Conservation (phyloP, 331 rosid genomes). For the Arachis monticola region DNA sequence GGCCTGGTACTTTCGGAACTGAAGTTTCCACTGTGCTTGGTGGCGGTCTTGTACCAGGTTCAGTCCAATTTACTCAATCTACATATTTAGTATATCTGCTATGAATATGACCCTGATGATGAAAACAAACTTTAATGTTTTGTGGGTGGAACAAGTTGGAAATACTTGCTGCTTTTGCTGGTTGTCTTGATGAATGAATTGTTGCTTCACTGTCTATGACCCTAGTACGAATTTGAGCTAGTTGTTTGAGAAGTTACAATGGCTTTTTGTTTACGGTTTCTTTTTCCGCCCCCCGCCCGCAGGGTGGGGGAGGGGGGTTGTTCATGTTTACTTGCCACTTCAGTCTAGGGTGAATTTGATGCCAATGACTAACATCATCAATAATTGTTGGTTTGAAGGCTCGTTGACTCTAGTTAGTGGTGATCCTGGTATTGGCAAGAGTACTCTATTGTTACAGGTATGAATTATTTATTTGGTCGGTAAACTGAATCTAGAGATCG, state of each 20-base stretch:
- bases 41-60: conserved; percentile 98
- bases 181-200: conserved; percentile 15
- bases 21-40: conserved; percentile 89
- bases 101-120: conserved; percentile 13
- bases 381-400: conserved; percentile 62
- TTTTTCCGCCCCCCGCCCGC: too few species aligned
- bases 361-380: conserved; percentile 35
- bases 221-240: not conserved
- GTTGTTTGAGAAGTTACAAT: conserved; percentile 5
- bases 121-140: conserved; percentile 16
- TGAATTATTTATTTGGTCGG: conserved; percentile 23
- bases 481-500: conserved; percentile 10
- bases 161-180: conserved; percentile 16
- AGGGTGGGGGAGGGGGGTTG: too few species aligned
- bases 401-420: conserved; percentile 89
- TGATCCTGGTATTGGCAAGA: conserved; percentile 98
- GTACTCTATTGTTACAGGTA: conserved; percentile 93
- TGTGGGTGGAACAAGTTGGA: conserved; percentile 13
- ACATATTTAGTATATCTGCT: conserved; percentile 18
- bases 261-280: not conserved
- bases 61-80: conserved; percentile 24
- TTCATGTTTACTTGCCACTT: conserved; percentile 21
- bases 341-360: conserved; percentile 4
- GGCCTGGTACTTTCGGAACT: conserved; percentile 73
- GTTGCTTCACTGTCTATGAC: not conserved